Base-by-base conservation (phyloP, 257 asterid genomes). In the Solanum phureja region DNA sequence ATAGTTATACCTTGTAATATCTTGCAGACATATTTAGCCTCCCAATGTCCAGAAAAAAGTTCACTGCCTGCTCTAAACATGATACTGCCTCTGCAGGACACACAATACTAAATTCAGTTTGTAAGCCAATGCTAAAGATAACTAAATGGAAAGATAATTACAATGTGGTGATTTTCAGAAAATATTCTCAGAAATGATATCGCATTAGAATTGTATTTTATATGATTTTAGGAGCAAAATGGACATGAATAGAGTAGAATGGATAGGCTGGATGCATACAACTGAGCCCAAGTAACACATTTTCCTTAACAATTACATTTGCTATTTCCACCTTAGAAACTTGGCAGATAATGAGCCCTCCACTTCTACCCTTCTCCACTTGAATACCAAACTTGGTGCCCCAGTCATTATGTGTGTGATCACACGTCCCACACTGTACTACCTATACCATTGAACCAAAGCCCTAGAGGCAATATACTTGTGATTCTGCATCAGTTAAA, bases 21-120 rank as follows among this genome's bases (percentile, higher is more conserved):
- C 98, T 95, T 77, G 99, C 99, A 33, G 96, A 88, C 99, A 97
- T 96, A 90, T 90, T 94, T 85, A 96, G 98, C 94, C 98, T 92
- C 88, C 99, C 99, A 88, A 94, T 97, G 18, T 96, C 99, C 95
- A 95, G 90, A 90, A 96, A 97, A 81, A 95, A 5, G 91, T 96
- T 93, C 83, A 95, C 95, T 35, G 98, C 84, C 90, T 93, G 96
- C 91, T 96, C 97, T 72, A 97, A 93, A 91, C 98, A 96, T 42
- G 95, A 87, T 92, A 96, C 92, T 49, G 98, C 92, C 93, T 96
- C 99, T 97, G 98, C 87, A 90, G 88, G 90, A 85, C 87, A 89
- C 82, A 82, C 37, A 49, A 82, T 46, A 29, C 29, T 5, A 58
- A 49, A 49, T 82, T 81, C 69, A 82, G 40, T 49, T 19, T 82